These are phyloP conservation scores for Xanthoconium separans DNA, from an alignment of 1,284 basidiomycete species.

Conservation along the genomic window DNA sequence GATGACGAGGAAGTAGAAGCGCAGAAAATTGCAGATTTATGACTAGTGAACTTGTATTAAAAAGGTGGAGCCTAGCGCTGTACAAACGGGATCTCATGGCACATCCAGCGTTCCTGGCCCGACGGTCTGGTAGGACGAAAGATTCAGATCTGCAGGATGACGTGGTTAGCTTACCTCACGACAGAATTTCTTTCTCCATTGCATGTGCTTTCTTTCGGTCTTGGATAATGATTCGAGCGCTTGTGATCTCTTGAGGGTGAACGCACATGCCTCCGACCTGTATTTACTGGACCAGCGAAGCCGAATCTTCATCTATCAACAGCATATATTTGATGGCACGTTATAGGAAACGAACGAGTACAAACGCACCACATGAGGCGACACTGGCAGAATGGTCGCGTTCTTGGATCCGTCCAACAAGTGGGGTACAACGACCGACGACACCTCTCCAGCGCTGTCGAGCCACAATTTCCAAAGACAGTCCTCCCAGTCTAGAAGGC, in stretches of 20 bases:
- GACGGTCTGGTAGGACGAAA: slow-evolving; percentile 15
- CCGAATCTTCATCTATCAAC: slow-evolving; percentile 38
- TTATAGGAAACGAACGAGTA: background rate
- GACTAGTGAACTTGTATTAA: slow-evolving; percentile 8
- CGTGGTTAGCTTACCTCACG: slow-evolving; percentile 30
- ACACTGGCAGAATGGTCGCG: slow-evolving; percentile 12
- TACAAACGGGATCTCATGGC: slow-evolving; percentile 7
- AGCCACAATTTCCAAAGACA: slow-evolving; percentile 71
- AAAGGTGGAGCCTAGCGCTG: background rate
- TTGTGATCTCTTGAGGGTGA: slow-evolving; percentile 45
- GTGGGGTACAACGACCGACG: slow-evolving; percentile 28
- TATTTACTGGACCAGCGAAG: slow-evolving; percentile 47
- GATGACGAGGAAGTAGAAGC: slow-evolving; percentile 34
- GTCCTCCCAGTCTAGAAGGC: slow-evolving; percentile 57
- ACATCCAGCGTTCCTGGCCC: slow-evolving; percentile 19
- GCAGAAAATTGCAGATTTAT: slow-evolving; percentile 24
- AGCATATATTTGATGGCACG: background rate
- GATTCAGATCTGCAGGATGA: slow-evolving; percentile 1
- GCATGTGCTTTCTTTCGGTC: slow-evolving; percentile 32
- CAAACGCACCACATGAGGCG: slow-evolving; percentile 17
- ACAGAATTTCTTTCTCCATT: slow-evolving; percentile 47
- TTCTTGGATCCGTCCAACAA: slow-evolving; percentile 17
- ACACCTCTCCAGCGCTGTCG: slow-evolving; percentile 46
- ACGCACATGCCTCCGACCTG: slow-evolving; percentile 54
- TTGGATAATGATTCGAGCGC: slow-evolving; percentile 32